Conservation (phyloP, 176 grass and related monocot species). For the Thalia dealbata region DNA sequence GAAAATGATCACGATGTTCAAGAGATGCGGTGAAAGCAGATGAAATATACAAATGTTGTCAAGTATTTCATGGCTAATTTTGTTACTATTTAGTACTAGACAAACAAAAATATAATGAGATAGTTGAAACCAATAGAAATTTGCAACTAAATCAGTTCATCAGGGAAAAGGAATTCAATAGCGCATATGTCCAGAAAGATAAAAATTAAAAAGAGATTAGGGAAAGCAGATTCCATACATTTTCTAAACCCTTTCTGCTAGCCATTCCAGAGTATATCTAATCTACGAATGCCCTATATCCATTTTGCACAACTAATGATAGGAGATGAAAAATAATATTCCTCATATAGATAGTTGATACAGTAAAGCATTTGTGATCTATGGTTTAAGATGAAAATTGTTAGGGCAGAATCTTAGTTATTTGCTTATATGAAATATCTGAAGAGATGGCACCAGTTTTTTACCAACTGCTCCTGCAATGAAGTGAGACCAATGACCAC, state of each 20-base stretch:
- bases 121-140: too few relatives aligned
- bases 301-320: too few relatives aligned
- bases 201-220: not conserved
- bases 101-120: too few relatives aligned
- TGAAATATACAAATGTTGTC: not conserved
- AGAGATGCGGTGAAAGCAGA: not conserved
- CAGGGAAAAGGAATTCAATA: too few relatives aligned
- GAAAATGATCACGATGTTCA: not conserved
- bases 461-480: constrained; percentile 78
- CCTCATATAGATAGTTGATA: too few relatives aligned
- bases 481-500: constrained; percentile 79
- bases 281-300: too few relatives aligned
- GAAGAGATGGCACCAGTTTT: constrained; percentile 1
- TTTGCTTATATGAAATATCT: constrained; percentile 4
- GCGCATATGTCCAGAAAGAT: not conserved
- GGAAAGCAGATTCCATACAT: too few relatives aligned
- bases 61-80: not conserved
- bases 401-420: not conserved
- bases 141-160: too few relatives aligned
- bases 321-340: too few relatives aligned
- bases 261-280: too few relatives aligned
- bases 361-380: not conserved
- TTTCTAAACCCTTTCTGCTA: too few relatives aligned
- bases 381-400: not conserved
- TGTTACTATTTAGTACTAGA: too few relatives aligned